Evolutionary conservation across 495 filamentous ascomycete species (phyloP), one percentile per base, ranked within the genome.

Genomic region (Aspergillus indologenus): DNA sequence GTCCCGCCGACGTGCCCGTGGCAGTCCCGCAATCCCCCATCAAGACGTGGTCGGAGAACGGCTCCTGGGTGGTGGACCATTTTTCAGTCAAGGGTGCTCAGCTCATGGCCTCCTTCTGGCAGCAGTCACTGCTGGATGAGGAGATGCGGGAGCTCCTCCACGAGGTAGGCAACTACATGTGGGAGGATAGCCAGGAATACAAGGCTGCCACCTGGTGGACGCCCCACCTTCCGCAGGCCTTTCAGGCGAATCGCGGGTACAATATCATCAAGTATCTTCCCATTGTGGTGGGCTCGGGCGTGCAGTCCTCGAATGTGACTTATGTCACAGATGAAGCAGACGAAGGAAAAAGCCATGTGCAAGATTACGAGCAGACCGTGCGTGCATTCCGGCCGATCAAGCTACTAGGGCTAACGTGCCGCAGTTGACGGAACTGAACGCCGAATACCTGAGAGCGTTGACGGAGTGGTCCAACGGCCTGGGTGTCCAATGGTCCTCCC

Each of bases 51-150:
- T 14, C 44, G 12, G 12, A 56, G 14, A 72, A 74, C 47, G 71
- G 71, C 7, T 69, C 68, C 0, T 72, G 56, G 56, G 63, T 60
- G 12, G 64, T 72, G 0, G 71, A 72, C 54, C 70, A 74, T 61
- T 72, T 68, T 57, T 67, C 63, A 24, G 58, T 61, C 5, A 45
- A 54, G 14, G 71, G 71, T n/a, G 71, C 71, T 3, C 56, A 56
- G 21, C 52, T 59, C 1, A 60, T 58, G 21, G 65, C 49, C 1
- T 61, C 71, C 42, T 72, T 70, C 61, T 74, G 68, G 68, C 58
- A 71, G 40, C 53, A 68, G 8, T 57, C 66, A 21, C 55, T 72
- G 21, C 59, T 74, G 8, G 49, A 50, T 19, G 61, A 68, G 26
- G 68, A 58, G 20, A 65, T 59, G 17, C 31, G 56, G 18, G 59